Conservation (phyloP, 352 stramenopile genomes). For the Phytophthora quininea region DNA sequence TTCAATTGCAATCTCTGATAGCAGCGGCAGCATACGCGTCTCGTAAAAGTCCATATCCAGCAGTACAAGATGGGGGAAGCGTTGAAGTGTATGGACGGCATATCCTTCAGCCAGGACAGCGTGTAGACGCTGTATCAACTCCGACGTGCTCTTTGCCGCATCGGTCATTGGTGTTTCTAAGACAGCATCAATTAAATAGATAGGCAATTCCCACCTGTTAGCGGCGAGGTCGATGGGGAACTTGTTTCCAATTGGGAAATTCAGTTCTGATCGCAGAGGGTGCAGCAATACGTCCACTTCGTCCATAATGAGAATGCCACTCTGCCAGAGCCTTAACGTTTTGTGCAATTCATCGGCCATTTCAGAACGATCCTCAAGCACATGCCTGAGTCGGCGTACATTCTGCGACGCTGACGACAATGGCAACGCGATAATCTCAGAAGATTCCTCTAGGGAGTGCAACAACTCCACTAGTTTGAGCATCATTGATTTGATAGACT, state of each 20-base stretch:
- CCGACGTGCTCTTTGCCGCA: constrained; percentile 12
- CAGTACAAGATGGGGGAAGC: constrained; percentile 97
- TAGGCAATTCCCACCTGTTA: constrained; percentile 92
- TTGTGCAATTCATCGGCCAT: constrained; percentile 92
- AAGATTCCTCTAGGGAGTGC: constrained; percentile 89
- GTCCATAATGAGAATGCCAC: constrained; percentile 94
- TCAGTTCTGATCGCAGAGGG: constrained; percentile 90
- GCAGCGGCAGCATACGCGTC: constrained; percentile 90
- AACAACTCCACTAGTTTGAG: constrained; percentile 97
- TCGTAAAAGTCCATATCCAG: constrained; percentile 98
- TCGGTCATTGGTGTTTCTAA: constrained; percentile 46
- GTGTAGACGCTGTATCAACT: constrained; percentile 76
- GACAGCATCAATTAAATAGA: constrained; percentile 95
- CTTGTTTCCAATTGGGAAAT: constrained; percentile 93
- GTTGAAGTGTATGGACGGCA: constrained; percentile 92
- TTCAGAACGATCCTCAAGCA: constrained; percentile 80
- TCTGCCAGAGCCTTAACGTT: constrained; percentile 91
- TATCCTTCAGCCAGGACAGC: constrained; percentile 93
- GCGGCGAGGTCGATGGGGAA: constrained; percentile 90
- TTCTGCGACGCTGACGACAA: constrained; percentile 72
- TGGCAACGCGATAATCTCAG: constrained; percentile 69
- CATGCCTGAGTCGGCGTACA: constrained; percentile 65
- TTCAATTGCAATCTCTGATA: constrained; percentile 87
- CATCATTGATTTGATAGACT: constrained; percentile 99
- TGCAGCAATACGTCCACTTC: constrained; percentile 94